Evolutionary conservation across 257 asterid species (phyloP), one percentile per base, ranked within the genome.

Genomic region (Forsythia suspensa): DNA sequence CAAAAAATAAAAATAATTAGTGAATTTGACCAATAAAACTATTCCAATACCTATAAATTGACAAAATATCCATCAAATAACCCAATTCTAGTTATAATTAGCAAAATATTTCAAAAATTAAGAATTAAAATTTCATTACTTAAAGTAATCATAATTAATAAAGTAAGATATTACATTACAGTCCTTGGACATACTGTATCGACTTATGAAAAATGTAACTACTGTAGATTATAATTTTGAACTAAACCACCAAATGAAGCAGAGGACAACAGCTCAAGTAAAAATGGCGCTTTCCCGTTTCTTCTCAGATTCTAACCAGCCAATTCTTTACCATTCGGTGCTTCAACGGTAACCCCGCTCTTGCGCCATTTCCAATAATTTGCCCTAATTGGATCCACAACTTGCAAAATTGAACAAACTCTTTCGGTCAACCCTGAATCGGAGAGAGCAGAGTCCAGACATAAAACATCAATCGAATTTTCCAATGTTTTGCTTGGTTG

Each of bases 331-430:
- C 18, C 70, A 21, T 21, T 63, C 3, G 15, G 37, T 63, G 16
- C 40, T 11, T 63, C 40, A 8, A 24, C 16, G 16, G 40, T 15
- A 24, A 63, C 2, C 38, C 10, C 0, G 18, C 70, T 63, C 70
- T 21, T 63, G 6, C 70, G 38, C 70, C 70, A 63, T 21, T 63
- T 63, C 70, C 70, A 63, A 63, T 63, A 63, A n/a, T 63, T 63
- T 10, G 38, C 9, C 70, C 70, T 63, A 39, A 63, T 63, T 6
- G 40, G 70, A 24, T 63, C 70, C 40, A 63, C 70, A 10, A 11
- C 16, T 24, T 63, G 70, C 70, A 63, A 63, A 29, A 63, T 3
- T 8, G 39, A 63, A 63, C 70, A 63, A 63, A 63, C 70, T 63
- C 70, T 63, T 11, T 63, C n/a, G 2, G 70, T 11, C 1, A 63